Evolutionary conservation across 257 asterid genomes (phyloP).

Genomic region (Solanum etuberosum): DNA sequence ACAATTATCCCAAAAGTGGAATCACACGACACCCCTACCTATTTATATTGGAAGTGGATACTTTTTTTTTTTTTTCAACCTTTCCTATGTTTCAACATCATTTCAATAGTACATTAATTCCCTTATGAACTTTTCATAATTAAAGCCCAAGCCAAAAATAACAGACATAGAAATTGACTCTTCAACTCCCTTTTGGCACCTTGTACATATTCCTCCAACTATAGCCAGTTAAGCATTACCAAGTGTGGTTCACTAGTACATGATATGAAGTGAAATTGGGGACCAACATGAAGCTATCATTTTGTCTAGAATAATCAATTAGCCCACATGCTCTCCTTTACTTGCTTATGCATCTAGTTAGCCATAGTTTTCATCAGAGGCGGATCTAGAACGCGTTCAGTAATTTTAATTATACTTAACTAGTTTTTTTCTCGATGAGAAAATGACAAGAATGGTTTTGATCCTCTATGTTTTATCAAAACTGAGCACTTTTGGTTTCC

Average conservation of each 20-base stretch:
- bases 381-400: background rate
- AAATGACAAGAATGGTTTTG: background rate
- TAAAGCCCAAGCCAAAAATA: background rate
- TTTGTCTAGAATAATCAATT: slow-evolving; percentile 23
- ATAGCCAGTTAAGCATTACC: background rate
- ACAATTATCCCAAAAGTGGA: accelerated
- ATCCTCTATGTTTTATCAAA: background rate
- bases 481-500: no score
- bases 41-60: background rate
- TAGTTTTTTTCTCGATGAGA: background rate
- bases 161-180: background rate
- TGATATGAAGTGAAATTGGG: background rate
- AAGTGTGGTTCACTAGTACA: background rate
- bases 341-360: background rate
- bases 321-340: slow-evolving; percentile 12
- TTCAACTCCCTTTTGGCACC: background rate
- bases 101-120: background rate
- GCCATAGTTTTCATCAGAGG: background rate
- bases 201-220: background rate
- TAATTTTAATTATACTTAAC: no score
- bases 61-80: background rate
- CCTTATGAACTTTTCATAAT: background rate
- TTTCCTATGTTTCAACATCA: background rate
- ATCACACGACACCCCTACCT: background rate
- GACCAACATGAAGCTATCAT: slow-evolving; percentile 25